phyloP scores from a whole-genome alignment of 2,329 filamentous ascomycete genomes.

The Sclerotinia trifoliorum region DNA sequence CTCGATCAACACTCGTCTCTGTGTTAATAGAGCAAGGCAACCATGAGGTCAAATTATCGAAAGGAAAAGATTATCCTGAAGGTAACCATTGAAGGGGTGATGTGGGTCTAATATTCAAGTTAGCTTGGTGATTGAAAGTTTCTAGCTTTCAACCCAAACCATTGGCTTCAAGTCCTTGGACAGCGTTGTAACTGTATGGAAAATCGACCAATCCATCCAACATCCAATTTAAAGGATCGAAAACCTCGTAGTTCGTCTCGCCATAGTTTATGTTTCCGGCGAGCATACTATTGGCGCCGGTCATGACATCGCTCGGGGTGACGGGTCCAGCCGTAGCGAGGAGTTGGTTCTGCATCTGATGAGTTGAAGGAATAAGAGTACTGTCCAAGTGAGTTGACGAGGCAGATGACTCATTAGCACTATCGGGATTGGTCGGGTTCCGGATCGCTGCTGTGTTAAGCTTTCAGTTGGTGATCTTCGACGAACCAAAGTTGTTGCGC shows the following conservation, averaged over 20 bases:
- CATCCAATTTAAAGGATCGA: conserved; percentile 92
- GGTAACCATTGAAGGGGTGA: neutral
- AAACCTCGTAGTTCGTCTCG: conserved; percentile 78
- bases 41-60: neutral
- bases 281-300: conserved; percentile 31
- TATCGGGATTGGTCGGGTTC: conserved; percentile 83
- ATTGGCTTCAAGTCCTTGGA: conserved; percentile 47
- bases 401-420: conserved; percentile 68
- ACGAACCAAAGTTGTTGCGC: neutral
- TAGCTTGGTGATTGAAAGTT: neutral
- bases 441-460: conserved; percentile 63
- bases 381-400: conserved; percentile 64
- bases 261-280: conserved; percentile 51
- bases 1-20: neutral
- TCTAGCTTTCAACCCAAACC: conserved; percentile 29
- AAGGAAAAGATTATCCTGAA: neutral
- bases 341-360: conserved; percentile 35
- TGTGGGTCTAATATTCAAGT: neutral
- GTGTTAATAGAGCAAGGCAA: neutral
- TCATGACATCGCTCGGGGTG: conserved; percentile 34
- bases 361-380: conserved; percentile 50
- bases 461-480: conserved; percentile 25
- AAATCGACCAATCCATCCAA: conserved; percentile 82
- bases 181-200: conserved; percentile 64
- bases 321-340: conserved; percentile 29